Conservation (phyloP, 495 filamentous ascomycete species). For the Podospora fimiseda region DNA sequence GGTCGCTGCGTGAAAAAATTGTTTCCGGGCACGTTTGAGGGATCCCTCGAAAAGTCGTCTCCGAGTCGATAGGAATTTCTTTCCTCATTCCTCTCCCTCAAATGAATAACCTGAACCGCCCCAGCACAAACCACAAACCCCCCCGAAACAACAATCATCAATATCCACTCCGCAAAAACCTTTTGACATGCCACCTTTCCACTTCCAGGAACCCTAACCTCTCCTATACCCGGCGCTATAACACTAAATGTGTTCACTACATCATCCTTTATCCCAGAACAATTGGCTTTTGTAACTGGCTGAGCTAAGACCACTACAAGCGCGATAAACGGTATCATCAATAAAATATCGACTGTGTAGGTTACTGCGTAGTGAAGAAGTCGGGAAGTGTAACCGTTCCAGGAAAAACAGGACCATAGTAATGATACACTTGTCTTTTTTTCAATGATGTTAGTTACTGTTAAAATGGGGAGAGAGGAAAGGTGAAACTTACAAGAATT, state of each 20-base stretch:
- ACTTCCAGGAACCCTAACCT: neutral
- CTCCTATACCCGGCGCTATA: neutral
- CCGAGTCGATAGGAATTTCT: neutral
- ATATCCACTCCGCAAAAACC: constrained; percentile 12
- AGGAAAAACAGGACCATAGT: constrained; percentile 68
- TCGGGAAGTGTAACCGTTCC: constrained; percentile 68
- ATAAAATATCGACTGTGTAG: constrained; percentile 54
- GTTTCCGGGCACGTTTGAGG: neutral
- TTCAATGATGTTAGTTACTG: neutral
- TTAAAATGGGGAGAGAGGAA: neutral
- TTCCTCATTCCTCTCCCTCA: constrained; percentile 2
- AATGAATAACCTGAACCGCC: constrained; percentile 3
- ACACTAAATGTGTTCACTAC: too few relatives aligned
- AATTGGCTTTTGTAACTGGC: constrained; percentile 36
- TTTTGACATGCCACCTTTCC: constrained; percentile 7
- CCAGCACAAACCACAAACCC: constrained; percentile 9
- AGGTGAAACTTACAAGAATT: constrained; percentile 4
- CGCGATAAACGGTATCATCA: constrained; percentile 66
- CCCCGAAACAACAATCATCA: constrained; percentile 6
- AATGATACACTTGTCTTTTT: constrained; percentile 66
- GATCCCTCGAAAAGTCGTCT: neutral
- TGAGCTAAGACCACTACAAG: constrained; percentile 67
- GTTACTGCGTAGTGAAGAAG: constrained; percentile 67
- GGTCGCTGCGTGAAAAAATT: neutral
- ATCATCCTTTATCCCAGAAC: neutral